These are phyloP conservation scores for Ogataea pignaliae DNA, from an alignment of 805 yeast species.

Conservation along the genomic window DNA sequence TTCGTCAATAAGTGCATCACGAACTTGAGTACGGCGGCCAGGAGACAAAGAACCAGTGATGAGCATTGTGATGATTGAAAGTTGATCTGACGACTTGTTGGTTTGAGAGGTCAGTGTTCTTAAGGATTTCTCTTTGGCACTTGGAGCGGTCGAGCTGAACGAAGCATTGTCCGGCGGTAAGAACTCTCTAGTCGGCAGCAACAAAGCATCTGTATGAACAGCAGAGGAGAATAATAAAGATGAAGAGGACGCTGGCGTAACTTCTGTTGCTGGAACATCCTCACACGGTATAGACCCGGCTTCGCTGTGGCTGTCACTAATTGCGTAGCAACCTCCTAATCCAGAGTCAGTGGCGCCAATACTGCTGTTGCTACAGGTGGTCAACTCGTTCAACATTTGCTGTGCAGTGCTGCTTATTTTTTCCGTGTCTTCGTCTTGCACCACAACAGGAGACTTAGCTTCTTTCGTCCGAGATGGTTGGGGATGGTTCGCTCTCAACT, in stretches of 20 bases:
- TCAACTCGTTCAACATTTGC: constrained; percentile 17
- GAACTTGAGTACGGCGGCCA: neutral
- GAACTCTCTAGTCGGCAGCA: neutral
- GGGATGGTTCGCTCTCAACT: constrained; percentile 14
- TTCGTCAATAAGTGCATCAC: too few species aligned
- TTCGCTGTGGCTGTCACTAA: neutral
- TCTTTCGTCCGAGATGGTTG: neutral
- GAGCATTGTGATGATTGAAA: constrained; percentile 20
- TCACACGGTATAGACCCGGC: neutral
- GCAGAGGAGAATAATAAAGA: too few species aligned
- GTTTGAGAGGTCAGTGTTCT: constrained; percentile 2
- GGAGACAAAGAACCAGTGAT: constrained; percentile 20
- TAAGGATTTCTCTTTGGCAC: neutral
- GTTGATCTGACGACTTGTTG: constrained; percentile 7
- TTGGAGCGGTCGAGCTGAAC: neutral
- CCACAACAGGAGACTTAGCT: neutral
- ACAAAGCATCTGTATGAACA: neutral
- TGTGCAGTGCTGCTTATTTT: constrained; percentile 17
- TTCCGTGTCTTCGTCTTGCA: constrained; percentile 13
- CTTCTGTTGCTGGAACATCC: neutral
- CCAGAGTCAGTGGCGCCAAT: neutral
- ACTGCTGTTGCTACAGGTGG: neutral
- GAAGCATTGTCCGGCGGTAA: neutral
- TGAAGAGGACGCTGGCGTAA: too few species aligned
- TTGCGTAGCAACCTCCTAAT: neutral